phyloP scores from a whole-genome alignment of 2,329 filamentous ascomycete genomes.

The Ascochyta rabiei region DNA sequence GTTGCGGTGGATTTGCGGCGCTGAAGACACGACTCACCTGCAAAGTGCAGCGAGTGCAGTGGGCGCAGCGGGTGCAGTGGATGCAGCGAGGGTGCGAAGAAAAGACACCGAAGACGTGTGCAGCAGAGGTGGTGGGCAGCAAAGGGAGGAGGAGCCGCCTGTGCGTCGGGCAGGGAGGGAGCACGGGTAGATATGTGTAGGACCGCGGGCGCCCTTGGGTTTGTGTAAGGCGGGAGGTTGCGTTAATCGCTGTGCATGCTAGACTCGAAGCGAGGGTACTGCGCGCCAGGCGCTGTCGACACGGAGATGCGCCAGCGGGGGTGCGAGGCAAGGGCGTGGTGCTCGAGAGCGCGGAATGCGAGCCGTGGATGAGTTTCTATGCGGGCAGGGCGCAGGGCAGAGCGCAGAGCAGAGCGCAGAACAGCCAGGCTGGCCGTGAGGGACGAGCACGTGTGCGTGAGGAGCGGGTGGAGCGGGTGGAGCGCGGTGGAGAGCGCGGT shows the following conservation, averaged over 20 bases:
- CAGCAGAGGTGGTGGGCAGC: slow-evolving; percentile 32
- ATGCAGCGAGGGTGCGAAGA: slow-evolving; percentile 22
- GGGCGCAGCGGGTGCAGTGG: slow-evolving; percentile 13
- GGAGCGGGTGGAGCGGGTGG: neutral
- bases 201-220: slow-evolving; percentile 34
- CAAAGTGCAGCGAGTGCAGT: slow-evolving; percentile 3
- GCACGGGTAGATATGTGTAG: slow-evolving; percentile 40
- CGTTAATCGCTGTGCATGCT: slow-evolving; percentile 48
- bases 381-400: neutral
- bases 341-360: slow-evolving; percentile 13
- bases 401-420: neutral
- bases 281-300: slow-evolving; percentile 42
- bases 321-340: slow-evolving; percentile 44
- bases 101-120: slow-evolving; percentile 35
- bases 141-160: slow-evolving; percentile 28
- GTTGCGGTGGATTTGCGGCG: slow-evolving; percentile 21
- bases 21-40: slow-evolving; percentile 22
- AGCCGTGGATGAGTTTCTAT: slow-evolving; percentile 9
- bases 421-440: neutral
- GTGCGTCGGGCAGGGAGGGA: slow-evolving; percentile 24
- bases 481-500: no score
- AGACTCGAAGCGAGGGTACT: slow-evolving; percentile 46
- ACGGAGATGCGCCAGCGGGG: slow-evolving; percentile 27
- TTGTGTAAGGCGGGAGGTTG: slow-evolving; percentile 36
- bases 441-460: slow-evolving; percentile 2